Conservation (phyloP, 805 yeast genomes). For the Kluyveromyces aestuarii region DNA sequence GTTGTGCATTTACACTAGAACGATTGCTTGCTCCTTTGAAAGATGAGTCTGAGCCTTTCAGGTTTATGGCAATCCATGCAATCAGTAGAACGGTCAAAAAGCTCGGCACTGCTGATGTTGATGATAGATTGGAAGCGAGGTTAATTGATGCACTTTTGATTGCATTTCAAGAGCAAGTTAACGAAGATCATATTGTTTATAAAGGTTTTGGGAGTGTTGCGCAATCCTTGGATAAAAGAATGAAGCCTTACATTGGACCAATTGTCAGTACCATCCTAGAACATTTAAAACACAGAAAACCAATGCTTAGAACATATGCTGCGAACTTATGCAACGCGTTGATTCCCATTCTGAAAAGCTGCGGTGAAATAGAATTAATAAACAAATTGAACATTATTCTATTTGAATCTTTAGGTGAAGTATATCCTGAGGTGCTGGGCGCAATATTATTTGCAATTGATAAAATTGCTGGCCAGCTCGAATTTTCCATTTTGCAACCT, state of each 20-base stretch:
- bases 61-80: constrained; percentile 72
- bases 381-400: constrained; percentile 64
- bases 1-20: constrained; percentile 52
- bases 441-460: constrained; percentile 68
- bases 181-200: constrained; percentile 46
- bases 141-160: constrained; percentile 72
- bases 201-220: constrained; percentile 58
- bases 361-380: constrained; percentile 56
- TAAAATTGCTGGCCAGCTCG: constrained; percentile 51
- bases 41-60: constrained; percentile 74
- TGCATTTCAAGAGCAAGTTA: constrained; percentile 73
- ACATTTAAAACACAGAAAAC: constrained; percentile 59
- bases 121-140: constrained; percentile 51
- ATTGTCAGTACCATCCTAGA: constrained; percentile 65
- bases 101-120: constrained; percentile 50
- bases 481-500: constrained; percentile 59
- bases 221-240: constrained; percentile 50
- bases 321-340: constrained; percentile 64
- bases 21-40: constrained; percentile 50
- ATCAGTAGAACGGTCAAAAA: constrained; percentile 43
- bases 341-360: constrained; percentile 55
- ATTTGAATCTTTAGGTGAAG: constrained; percentile 90
- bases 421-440: constrained; percentile 87
- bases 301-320: constrained; percentile 73
- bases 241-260: constrained; percentile 62